Evolutionary conservation across 2,329 filamentous ascomycete genomes (phyloP).

Genomic region (Alternaria arborescens): DNA sequence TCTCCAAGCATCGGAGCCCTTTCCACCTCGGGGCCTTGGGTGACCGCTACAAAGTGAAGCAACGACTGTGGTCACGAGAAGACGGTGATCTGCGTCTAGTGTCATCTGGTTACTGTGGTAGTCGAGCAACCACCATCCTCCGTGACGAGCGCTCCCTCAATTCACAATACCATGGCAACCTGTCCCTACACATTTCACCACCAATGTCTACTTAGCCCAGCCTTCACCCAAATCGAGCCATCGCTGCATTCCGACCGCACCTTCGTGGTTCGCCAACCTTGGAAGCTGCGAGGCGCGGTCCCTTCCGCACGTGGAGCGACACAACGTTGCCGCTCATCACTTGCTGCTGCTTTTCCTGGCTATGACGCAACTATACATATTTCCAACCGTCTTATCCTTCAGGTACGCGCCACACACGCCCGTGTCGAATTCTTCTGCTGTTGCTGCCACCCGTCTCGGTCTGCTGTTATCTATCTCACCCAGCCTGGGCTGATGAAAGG

Average conservation of each 20-base stretch:
- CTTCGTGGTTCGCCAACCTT: background rate
- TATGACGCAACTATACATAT: conserved; percentile 1
- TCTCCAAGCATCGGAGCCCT: conserved; percentile 1
- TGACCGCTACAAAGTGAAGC: conserved; percentile 11
- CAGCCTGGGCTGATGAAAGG: conserved; percentile 10
- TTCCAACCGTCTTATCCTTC: background rate
- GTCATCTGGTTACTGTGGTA: conserved; percentile 9
- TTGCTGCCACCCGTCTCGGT: background rate
- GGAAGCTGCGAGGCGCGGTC: conserved; percentile 3
- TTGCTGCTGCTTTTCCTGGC: background rate
- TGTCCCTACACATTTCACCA: background rate
- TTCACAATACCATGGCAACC: background rate
- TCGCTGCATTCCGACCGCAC: background rate
- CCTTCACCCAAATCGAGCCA: background rate
- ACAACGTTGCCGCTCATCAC: background rate
- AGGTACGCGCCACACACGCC: background rate
- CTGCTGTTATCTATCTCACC: background rate
- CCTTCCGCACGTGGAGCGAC: conserved; percentile 10
- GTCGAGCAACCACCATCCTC: background rate
- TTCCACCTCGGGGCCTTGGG: background rate
- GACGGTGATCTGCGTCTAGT: background rate
- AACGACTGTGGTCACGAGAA: conserved; percentile 6
- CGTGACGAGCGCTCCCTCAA: background rate
- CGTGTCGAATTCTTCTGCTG: background rate
- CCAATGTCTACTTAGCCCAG: background rate